Evolutionary conservation across 371 early-diverging fungal genomes (phyloP).

Genomic region (Mucor indicus): DNA sequence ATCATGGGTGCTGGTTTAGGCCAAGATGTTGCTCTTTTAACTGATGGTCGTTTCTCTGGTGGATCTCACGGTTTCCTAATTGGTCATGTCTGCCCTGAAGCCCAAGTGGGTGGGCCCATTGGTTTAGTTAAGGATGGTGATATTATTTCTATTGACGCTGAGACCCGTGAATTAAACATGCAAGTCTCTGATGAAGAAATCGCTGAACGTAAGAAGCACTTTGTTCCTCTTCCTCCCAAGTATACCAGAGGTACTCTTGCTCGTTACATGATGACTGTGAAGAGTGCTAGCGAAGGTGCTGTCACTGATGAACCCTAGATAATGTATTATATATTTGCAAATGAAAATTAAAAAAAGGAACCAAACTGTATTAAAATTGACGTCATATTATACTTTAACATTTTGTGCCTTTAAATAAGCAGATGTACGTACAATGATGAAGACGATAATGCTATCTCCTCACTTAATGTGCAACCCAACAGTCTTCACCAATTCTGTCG

Average conservation of each 20-base stretch:
- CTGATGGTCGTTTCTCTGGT: constrained; percentile 97
- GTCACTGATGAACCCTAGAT: constrained; percentile 75
- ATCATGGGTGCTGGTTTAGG: constrained; percentile 99
- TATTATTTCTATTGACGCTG: constrained; percentile 83
- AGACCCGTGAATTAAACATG: constrained; percentile 65
- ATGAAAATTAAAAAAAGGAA: too few relatives aligned
- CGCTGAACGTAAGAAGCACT: constrained; percentile 59
- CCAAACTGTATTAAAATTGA: too few relatives aligned
- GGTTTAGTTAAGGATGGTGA: constrained; percentile 90
- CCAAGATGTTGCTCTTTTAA: constrained; percentile 92
- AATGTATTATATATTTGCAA: too few relatives aligned
- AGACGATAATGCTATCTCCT: too few relatives aligned
- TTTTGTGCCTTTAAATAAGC: too few relatives aligned
- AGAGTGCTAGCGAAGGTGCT: constrained; percentile 80
- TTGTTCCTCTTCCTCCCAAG: constrained; percentile 81
- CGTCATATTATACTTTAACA: too few relatives aligned
- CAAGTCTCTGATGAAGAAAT: constrained; percentile 80
- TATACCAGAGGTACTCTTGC: constrained; percentile 85
- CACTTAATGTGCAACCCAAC: too few relatives aligned
- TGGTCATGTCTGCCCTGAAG: constrained; percentile 98
- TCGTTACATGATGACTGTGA: constrained; percentile 88
- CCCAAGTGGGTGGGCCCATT: constrained; percentile 95
- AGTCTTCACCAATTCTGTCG: too few relatives aligned
- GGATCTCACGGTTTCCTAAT: constrained; percentile 97
- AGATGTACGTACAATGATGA: too few relatives aligned